Evolutionary conservation across 306 rosid species (phyloP).

Genomic region (Citrullus mucosospermus): DNA sequence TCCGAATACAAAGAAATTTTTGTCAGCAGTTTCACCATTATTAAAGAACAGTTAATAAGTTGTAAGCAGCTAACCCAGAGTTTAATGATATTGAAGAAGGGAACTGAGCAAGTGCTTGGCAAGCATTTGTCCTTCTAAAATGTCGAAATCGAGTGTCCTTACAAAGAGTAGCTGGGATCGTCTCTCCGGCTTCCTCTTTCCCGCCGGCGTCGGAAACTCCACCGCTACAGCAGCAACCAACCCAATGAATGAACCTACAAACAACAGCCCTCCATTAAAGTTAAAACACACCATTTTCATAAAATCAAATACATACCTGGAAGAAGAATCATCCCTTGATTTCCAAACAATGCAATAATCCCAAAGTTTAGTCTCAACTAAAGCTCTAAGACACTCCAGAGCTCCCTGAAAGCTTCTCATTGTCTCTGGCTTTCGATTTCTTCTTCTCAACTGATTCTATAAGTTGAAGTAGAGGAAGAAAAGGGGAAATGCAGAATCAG

Average conservation of each 20-base stretch:
- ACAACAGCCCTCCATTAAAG: neutral
- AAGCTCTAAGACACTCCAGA: slow-evolving; percentile 46
- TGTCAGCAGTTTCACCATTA: neutral
- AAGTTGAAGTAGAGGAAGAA: neutral
- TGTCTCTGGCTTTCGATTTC: neutral
- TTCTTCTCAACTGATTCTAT: neutral
- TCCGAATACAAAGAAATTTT: neutral
- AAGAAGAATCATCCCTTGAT: slow-evolving; percentile 54
- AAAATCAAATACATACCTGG: slow-evolving; percentile 12
- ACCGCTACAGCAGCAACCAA: slow-evolving; percentile 73
- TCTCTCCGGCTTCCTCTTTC: slow-evolving; percentile 27
- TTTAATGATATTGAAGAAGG: slow-evolving; percentile 51
- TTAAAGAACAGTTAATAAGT: slow-evolving; percentile 23
- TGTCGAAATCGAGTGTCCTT: slow-evolving; percentile 44
- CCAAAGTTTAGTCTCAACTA: slow-evolving; percentile 43
- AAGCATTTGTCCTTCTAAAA: slow-evolving; percentile 43
- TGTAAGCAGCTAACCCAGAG: slow-evolving; percentile 3
- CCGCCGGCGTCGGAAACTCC: slow-evolving; percentile 9
- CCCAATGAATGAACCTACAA: slow-evolving; percentile 55
- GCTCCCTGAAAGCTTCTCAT: slow-evolving; percentile 18
- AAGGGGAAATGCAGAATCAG: neutral
- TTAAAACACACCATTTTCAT: neutral
- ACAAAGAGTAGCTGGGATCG: slow-evolving; percentile 20
- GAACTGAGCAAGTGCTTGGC: slow-evolving; percentile 51
- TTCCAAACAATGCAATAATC: slow-evolving; percentile 67